phyloP scores from a whole-genome alignment of 352 stramenopile species.

The Globisporangium splendens region DNA sequence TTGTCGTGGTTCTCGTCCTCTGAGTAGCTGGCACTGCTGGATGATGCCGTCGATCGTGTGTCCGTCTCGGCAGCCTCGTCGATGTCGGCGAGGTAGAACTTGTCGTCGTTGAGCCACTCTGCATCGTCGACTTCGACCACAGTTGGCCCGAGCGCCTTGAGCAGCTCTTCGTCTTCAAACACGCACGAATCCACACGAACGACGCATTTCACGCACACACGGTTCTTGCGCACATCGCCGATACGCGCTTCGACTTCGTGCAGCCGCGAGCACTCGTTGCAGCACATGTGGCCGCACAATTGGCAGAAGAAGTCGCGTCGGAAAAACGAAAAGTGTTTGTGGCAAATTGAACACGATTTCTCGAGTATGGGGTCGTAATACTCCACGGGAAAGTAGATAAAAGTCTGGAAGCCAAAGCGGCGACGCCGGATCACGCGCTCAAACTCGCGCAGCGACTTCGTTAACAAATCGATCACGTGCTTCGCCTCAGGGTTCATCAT shows the following conservation, averaged over 20 bases:
- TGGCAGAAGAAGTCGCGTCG: constrained; percentile 18
- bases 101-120: constrained; percentile 31
- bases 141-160: constrained; percentile 39
- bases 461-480: constrained; percentile 41
- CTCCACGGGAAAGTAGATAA: too few relatives aligned
- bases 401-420: constrained; percentile 59
- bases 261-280: constrained; percentile 44
- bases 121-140: constrained; percentile 28
- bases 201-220: constrained; percentile 51
- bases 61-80: constrained; percentile 12
- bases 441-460: constrained; percentile 46
- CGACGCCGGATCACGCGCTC: constrained; percentile 57
- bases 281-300: constrained; percentile 25
- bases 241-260: constrained; percentile 52
- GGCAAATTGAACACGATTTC: too few relatives aligned
- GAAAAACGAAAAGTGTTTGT: constrained; percentile 18
- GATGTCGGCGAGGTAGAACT: constrained; percentile 15
- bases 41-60: constrained; percentile 19
- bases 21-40: constrained; percentile 13
- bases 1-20: constrained; percentile 24
- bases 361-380: too few relatives aligned
- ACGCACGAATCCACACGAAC: constrained; percentile 49
- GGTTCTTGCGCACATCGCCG: constrained; percentile 42
- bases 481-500: constrained; percentile 49
- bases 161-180: constrained; percentile 61